phyloP scores from a whole-genome alignment of 306 rosid species.

The Pterocarpus santalinus region DNA sequence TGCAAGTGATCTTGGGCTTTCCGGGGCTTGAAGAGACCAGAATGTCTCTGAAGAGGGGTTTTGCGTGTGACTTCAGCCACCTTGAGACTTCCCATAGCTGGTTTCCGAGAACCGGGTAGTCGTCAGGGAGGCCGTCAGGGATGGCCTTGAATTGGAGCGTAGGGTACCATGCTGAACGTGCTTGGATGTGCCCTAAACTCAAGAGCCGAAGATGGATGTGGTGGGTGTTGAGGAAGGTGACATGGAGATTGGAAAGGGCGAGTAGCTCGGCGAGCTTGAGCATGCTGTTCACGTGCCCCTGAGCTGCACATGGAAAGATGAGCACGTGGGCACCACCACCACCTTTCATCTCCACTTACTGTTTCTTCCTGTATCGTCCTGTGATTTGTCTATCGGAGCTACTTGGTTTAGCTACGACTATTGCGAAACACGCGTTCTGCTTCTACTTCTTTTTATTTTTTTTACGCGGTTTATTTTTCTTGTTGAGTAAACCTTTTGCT shows the following conservation, averaged over 20 bases:
- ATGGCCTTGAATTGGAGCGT: constrained; percentile 53
- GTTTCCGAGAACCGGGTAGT: constrained; percentile 36
- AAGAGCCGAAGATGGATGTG: constrained; percentile 45
- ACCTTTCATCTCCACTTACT: no score
- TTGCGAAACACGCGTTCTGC: no score
- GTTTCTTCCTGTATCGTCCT: no score
- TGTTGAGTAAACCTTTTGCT: no score
- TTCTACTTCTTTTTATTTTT: no score
- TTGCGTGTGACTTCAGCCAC: neutral
- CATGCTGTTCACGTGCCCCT: constrained; percentile 61
- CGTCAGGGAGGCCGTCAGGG: constrained; percentile 42
- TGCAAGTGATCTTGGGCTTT: constrained; percentile 39
- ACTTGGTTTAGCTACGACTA: no score
- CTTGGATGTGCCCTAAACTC: constrained; percentile 33
- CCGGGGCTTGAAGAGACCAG: constrained; percentile 20
- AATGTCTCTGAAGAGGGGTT: constrained; percentile 47
- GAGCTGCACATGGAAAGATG: constrained; percentile 47
- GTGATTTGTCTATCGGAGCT: no score
- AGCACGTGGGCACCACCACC: constrained; percentile 28
- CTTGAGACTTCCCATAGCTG: neutral
- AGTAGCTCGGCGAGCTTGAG: constrained; percentile 65
- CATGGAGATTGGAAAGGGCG: constrained; percentile 29
- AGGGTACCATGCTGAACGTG: constrained; percentile 44
- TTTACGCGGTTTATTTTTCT: no score
- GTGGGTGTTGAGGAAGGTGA: constrained; percentile 60